Evolutionary conservation across 257 asterid genomes (phyloP), one percentile per base, ranked within the genome.

Genomic region (Gynochthodes officinalis): DNA sequence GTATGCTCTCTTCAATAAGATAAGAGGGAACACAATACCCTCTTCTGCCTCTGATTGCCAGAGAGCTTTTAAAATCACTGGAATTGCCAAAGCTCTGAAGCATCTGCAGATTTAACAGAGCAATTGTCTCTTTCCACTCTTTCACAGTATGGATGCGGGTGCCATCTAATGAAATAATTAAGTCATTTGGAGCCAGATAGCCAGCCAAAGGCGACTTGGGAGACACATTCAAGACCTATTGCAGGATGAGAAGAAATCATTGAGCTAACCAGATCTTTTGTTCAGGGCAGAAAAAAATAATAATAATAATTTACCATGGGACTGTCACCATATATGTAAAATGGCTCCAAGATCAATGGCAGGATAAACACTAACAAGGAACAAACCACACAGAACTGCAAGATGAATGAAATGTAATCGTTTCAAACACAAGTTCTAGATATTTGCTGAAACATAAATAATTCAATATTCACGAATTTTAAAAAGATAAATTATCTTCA

Each of bases 381-480:
- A 83, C 98, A 90, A 80, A 79, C 85, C 71, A 80, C 81, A 71
- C 96, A 91, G 74, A 89, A 83, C 95, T 92, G 91, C 83, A 88
- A 37, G 65, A 33, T 53, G 73, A 60, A 70, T 70, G 44, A 80
- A 39, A 52, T 50, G 27, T 57, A 72, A 77, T 80, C 28, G 72
- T 78, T 74, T 67, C 28, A 40, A 39, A 64, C 40, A 73, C 50
- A 78, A 75, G 80, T 70, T 60, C 54, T 60, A 39, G 57, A 40
- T 49, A 30, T 23, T 33, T 16, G 52, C 23, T 39, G 37, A n/a
- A 18, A 69, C 30, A 44, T 19, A 37, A 21, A 69, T 50, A 33
- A 59, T 30, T 46, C 4, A 19, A 70, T 18, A 28, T 39, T 9
- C 46, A 65, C 57, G 4, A 58, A 49, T 18, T 62, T 21, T 6